These are phyloP conservation scores for Rhodotorula sphaerocarpa DNA, from an alignment of 768 basidiomycete species.

Conservation along the genomic window DNA sequence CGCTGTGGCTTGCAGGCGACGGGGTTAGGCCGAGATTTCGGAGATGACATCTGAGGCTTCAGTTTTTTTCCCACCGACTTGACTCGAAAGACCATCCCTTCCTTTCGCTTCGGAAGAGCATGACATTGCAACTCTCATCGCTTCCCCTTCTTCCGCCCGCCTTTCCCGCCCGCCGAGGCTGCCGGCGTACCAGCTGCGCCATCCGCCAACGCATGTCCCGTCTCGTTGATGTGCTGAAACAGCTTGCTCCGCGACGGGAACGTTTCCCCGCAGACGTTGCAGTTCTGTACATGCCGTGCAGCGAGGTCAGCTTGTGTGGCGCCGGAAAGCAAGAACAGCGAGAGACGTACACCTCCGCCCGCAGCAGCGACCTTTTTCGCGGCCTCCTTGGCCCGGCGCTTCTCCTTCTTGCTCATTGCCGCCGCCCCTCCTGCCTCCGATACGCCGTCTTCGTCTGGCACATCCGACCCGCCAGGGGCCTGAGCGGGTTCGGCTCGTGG, in stretches of 20 bases:
- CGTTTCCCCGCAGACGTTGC: slow-evolving; percentile 36
- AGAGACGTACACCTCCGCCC: background rate
- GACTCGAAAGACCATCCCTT: background rate
- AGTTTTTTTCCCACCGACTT: no score
- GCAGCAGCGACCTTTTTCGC: slow-evolving; percentile 27
- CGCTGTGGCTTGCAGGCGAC: no score
- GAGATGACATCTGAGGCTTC: no score
- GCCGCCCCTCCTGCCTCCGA: no score
- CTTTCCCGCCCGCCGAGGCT: background rate
- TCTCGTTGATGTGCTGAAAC: slow-evolving; percentile 39
- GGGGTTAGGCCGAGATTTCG: no score
- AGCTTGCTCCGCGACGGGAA: slow-evolving; percentile 40
- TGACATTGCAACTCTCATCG: slow-evolving; percentile 1
- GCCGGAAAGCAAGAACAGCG: background rate
- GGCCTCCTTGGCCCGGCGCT: slow-evolving; percentile 64
- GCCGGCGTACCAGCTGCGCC: background rate
- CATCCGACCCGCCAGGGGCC: no score
- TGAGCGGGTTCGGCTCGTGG: no score
- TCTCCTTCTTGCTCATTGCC: slow-evolving; percentile 65
- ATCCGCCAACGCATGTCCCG: slow-evolving; percentile 38
- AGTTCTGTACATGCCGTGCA: slow-evolving; percentile 16
- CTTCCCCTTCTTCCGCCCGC: slow-evolving; percentile 32
- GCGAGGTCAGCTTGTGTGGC: background rate
- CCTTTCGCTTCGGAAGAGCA: background rate
- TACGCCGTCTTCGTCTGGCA: no score